Conservation (phyloP, 345 rosid genomes). For the Syzygium grande region DNA sequence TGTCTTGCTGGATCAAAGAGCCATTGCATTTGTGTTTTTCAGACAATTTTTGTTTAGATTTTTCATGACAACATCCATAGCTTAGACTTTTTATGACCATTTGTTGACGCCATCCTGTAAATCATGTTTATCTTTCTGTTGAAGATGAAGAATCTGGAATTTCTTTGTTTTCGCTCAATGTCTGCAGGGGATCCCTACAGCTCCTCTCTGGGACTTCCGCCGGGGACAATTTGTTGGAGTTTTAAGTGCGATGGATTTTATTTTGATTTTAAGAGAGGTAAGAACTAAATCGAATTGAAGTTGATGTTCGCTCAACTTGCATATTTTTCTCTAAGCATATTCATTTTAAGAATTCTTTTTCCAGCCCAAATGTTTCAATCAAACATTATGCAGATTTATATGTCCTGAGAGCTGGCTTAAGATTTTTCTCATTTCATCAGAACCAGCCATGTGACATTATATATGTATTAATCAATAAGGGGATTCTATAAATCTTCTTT, state of each 20-base stretch:
- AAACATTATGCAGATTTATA: neutral
- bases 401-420: neutral
- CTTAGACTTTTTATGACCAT: neutral
- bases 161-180: slow-evolving; percentile 5
- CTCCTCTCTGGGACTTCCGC: slow-evolving; percentile 69
- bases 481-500: neutral
- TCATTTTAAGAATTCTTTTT: neutral
- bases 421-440: neutral
- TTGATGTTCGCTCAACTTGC: neutral
- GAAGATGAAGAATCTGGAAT: neutral
- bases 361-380: neutral
- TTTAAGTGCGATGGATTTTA: slow-evolving; percentile 58
- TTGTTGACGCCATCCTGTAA: neutral
- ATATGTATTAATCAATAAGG: neutral
- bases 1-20: neutral
- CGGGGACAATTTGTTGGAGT: slow-evolving; percentile 70
- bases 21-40: neutral
- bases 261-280: slow-evolving; percentile 69
- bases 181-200: slow-evolving; percentile 56
- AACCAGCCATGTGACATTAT: neutral
- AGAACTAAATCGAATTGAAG: neutral
- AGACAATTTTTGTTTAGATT: neutral
- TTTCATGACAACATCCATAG: neutral
- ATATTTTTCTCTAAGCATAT: neutral
- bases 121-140: neutral